Evolutionary conservation across 495 filamentous ascomycete species (phyloP).

Genomic region (Xylaria nigripes): DNA sequence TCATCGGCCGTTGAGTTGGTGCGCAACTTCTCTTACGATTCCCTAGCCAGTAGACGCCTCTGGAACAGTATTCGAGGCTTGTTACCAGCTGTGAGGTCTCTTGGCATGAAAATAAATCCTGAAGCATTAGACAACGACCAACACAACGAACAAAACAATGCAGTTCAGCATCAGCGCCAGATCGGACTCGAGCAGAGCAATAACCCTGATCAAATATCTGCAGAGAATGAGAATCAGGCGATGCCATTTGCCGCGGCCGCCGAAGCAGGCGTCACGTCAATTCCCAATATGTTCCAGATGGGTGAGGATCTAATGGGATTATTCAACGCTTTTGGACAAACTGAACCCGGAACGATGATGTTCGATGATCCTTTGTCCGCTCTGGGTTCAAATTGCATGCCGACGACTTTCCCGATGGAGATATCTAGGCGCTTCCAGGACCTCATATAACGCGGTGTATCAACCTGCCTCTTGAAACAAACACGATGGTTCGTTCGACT

Average conservation of each 20-base stretch:
- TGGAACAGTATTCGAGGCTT: slow-evolving; percentile 41
- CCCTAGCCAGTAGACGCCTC: slow-evolving; percentile 49
- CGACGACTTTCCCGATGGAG: slow-evolving; percentile 2
- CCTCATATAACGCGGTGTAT: background rate
- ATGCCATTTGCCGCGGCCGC: background rate
- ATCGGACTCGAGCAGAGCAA: background rate
- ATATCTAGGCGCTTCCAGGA: slow-evolving; percentile 5
- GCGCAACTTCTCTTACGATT: slow-evolving; percentile 49
- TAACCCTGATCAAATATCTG: background rate
- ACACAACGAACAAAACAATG: background rate
- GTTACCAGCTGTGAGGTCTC: slow-evolving; percentile 1
- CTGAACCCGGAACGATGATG: background rate
- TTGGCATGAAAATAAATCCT: slow-evolving; percentile 4
- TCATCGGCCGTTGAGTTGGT: slow-evolving; percentile 60
- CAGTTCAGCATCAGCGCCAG: background rate
- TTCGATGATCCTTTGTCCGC: background rate
- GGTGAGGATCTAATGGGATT: slow-evolving; percentile 9
- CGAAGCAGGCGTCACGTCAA: background rate
- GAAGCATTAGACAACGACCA: background rate
- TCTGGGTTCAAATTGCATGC: background rate
- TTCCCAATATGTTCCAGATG: slow-evolving; percentile 8
- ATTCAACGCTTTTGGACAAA: slow-evolving; percentile 9
- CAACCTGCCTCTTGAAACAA: background rate
- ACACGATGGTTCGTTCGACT: background rate
- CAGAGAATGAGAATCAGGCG: background rate